Evolutionary conservation across 352 stramenopile genomes (phyloP), one percentile per base, ranked within the genome.

Genomic region (Phytopythium boreale): DNA sequence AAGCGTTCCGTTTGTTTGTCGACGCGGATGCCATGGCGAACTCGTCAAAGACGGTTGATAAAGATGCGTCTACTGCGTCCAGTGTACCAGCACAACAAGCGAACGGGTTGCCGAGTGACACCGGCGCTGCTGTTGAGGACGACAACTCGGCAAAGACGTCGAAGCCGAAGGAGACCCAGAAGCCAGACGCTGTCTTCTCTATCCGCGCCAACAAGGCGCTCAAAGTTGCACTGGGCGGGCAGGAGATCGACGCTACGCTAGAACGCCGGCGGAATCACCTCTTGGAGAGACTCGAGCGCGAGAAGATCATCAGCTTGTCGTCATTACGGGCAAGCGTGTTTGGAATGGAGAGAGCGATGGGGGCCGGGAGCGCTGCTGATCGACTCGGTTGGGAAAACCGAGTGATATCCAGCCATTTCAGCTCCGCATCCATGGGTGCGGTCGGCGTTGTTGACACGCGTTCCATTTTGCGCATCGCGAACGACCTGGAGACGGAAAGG

Each of bases 301-400:
- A 94, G 56, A 90, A 90, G 56, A 87, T 92, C 47, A 92, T 94
- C 53, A 90, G 80, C 63, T 17, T 94, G 15, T 91, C 80, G 14
- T 94, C 85, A 0, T 22, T 94, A 10, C 78, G 84, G 43, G 79
- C 80, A n/a, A 94, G 85, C 50, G 77, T 94, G 24, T 92, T 90
- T 62, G 68, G 63, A 26, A 91, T 93, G 82, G 85, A 93, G 59
- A 22, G 56, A 26, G n/a, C 26, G 7, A 39, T 51, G 39, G 39
- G 31, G 22, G 22, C 2, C 20, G 41, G 36, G 27, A 51, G 39
- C 11, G 20, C 56, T 1, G 56, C 15, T 26, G 41, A 51, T 26
- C 37, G 17, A 15, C 10, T 19, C 31, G n/a, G 46, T 44, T 15
- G 27, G 24, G n/a, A 41, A n/a, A 56, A 58, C 19, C 34, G 24